A percentile compares a stretch with the other conserved stretches of the same genome.
Conservation (phyloP, 208 protist genomes). For the Trypanosoma scelopori region DNA sequence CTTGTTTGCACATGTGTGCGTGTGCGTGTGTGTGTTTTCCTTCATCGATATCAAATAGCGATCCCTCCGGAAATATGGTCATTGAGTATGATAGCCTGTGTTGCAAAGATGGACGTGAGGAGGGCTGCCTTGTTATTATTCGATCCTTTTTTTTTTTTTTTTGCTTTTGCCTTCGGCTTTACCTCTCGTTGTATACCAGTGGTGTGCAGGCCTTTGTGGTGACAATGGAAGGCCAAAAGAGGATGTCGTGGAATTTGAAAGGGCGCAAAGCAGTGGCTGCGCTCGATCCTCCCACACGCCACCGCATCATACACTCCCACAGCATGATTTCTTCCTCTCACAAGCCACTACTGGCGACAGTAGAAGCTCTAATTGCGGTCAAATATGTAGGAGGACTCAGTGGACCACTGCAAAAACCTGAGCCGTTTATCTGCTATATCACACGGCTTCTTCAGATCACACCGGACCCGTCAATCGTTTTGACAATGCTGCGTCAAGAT, state of each 20-base stretch:
- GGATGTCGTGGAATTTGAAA: slow-evolving; percentile 62
- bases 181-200: no score
- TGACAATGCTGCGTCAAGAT: slow-evolving; percentile 72
- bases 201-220: slow-evolving; percentile 1
- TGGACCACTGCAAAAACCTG: slow-evolving; percentile 46
- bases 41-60: slow-evolving; percentile 4
- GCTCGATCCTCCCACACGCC: slow-evolving; percentile 56
- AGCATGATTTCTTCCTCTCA: slow-evolving; percentile 56
- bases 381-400: slow-evolving; percentile 45
- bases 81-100: no score
- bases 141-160: slow-evolving; percentile 13
- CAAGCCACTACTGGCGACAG: slow-evolving; percentile 65
- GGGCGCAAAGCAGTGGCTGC: slow-evolving; percentile 53
- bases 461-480: slow-evolving; percentile 48
- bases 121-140: background rate
- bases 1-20: background rate
- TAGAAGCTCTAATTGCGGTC: slow-evolving; percentile 62
- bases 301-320: slow-evolving; percentile 56
- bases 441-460: slow-evolving; percentile 67
- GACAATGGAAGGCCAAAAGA: slow-evolving; percentile 9
- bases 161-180: slow-evolving; percentile 19
- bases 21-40: slow-evolving; percentile 8
- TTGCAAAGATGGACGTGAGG: no score
- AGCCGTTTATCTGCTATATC: slow-evolving; percentile 73
- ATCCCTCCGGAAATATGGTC: background rate